Evolutionary conservation across 768 basidiomycete species (phyloP).

Genomic region (Lentinula lateritia): DNA sequence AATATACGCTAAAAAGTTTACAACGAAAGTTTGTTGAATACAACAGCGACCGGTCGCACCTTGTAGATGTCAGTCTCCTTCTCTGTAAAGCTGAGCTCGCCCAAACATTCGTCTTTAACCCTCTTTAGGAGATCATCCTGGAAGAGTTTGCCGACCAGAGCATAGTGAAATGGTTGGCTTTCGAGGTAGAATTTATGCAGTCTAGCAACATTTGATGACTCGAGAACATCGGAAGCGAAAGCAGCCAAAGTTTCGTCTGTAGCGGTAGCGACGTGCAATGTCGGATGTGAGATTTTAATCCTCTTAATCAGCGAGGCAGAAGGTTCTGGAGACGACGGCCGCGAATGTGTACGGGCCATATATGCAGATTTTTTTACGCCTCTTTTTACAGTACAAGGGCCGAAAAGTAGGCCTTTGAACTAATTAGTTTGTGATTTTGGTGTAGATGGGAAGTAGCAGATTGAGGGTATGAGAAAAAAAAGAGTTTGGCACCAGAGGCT

Average conservation of each 20-base stretch:
- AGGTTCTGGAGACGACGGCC: slow-evolving; percentile 36
- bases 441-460: not conserved
- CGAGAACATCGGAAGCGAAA: slow-evolving; percentile 55
- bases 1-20: not conserved
- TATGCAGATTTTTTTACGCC: not conserved
- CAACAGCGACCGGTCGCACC: slow-evolving; percentile 33
- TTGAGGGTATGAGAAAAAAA: slow-evolving; percentile 1
- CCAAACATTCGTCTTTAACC: slow-evolving; percentile 81
- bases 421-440: not conserved
- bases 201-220: slow-evolving; percentile 46
- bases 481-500: not conserved
- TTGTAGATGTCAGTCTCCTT: slow-evolving; percentile 99
- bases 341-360: slow-evolving; percentile 44
- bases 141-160: slow-evolving; percentile 75
- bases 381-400: not conserved
- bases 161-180: slow-evolving; percentile 77
- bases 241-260: slow-evolving; percentile 26
- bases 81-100: slow-evolving; percentile 77
- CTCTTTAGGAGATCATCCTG: slow-evolving; percentile 73
- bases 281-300: slow-evolving; percentile 21
- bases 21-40: slow-evolving; percentile 3
- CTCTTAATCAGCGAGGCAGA: slow-evolving; percentile 20
- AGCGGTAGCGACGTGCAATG: slow-evolving; percentile 8
- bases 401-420: not conserved
- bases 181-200: slow-evolving; percentile 51